phyloP scores from a whole-genome alignment of 2,329 filamentous ascomycete species.

The Apiospora koreana region DNA sequence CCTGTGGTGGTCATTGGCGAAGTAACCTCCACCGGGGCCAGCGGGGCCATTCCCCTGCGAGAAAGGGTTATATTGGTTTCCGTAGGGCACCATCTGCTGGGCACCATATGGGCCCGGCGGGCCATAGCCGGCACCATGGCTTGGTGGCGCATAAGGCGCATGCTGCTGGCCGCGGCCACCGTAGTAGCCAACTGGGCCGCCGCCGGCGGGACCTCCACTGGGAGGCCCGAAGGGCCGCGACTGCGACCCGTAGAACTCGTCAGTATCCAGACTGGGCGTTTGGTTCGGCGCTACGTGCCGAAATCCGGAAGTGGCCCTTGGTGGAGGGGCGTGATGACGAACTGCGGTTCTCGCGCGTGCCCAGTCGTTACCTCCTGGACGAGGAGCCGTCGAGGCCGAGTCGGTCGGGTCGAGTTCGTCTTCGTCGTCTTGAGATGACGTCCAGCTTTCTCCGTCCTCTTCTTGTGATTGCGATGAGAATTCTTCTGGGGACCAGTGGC shows the following conservation, averaged over 20 bases:
- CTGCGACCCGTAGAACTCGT: constrained; percentile 39
- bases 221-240: background rate
- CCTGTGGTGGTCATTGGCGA: constrained; percentile 36
- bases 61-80: constrained; percentile 33
- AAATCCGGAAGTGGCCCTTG: constrained; percentile 25
- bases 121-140: constrained; percentile 47
- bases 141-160: constrained; percentile 47
- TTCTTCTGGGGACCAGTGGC: constrained; percentile 39
- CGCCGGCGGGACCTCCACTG: background rate
- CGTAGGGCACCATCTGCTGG: constrained; percentile 50
- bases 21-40: constrained; percentile 42
- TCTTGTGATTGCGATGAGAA: constrained; percentile 27
- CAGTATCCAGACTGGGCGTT: constrained; percentile 64
- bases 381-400: constrained; percentile 51
- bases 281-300: constrained; percentile 35
- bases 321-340: constrained; percentile 38
- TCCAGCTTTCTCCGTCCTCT: background rate
- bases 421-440: constrained; percentile 39
- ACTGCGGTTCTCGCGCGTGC: constrained; percentile 31
- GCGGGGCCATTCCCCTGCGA: constrained; percentile 21
- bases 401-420: constrained; percentile 56
- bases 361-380: constrained; percentile 11
- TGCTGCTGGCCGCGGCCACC: constrained; percentile 18
- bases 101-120: constrained; percentile 33
- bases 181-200: constrained; percentile 24